Percentiles rank a stretch among this genome's conserved stretches.
Evolutionary conservation across 345 rosid species (phyloP).

Genomic region (Linum usitatissimum): DNA sequence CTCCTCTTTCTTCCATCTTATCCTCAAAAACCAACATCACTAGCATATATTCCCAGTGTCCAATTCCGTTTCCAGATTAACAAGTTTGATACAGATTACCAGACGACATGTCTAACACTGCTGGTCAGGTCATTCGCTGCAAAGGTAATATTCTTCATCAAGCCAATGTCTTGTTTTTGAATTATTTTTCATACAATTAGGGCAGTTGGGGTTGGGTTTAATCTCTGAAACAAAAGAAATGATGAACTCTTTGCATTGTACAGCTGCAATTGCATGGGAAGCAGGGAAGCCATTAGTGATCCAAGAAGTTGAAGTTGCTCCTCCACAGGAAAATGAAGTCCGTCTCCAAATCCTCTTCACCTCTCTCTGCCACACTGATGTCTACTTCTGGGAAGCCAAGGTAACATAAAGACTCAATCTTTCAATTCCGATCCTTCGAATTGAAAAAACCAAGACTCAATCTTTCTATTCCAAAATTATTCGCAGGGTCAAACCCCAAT

Average conservation of each 20-base stretch:
- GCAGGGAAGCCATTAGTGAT: constrained; percentile 47
- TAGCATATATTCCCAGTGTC: neutral
- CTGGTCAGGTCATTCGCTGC: neutral
- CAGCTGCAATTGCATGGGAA: constrained; percentile 50
- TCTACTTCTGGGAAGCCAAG: constrained; percentile 48
- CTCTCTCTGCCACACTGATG: constrained; percentile 38
- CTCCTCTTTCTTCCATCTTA: neutral
- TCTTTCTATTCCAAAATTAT: neutral
- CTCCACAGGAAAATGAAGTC: constrained; percentile 38
- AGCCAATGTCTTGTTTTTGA: neutral
- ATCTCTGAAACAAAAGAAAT: too few species aligned
- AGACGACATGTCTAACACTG: neutral
- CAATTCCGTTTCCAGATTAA: neutral
- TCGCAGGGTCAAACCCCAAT: constrained; percentile 29
- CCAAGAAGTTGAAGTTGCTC: constrained; percentile 44
- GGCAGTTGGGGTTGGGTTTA: too few species aligned
- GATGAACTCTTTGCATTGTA: too few species aligned
- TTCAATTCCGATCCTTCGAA: neutral
- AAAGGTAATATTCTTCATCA: neutral
- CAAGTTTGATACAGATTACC: neutral
- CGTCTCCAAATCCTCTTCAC: constrained; percentile 32
- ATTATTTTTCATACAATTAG: too few species aligned
- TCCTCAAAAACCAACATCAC: neutral
- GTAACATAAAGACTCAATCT: constrained; percentile 6
- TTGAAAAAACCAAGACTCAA: too few species aligned